phyloP scores from a whole-genome alignment of 352 stramenopile genomes.

The Pythium biforme region DNA sequence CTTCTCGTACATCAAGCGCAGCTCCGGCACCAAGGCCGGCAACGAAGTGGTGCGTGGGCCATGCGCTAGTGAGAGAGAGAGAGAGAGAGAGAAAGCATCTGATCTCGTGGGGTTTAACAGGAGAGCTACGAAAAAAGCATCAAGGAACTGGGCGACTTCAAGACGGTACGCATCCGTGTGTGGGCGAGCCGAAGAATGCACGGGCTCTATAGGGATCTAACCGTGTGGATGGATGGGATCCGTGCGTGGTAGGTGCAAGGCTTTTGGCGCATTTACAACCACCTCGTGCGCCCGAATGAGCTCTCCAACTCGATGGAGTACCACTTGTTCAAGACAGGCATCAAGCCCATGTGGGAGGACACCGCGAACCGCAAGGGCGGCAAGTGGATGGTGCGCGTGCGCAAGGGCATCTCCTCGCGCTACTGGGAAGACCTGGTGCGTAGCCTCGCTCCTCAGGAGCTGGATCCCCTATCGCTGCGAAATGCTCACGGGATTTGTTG shows the following conservation, averaged over 20 bases:
- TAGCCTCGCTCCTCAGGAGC: not conserved
- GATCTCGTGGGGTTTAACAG: conserved; percentile 19
- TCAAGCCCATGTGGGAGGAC: conserved; percentile 95
- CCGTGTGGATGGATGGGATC: no score
- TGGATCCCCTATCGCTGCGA: no score
- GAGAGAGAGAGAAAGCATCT: not conserved
- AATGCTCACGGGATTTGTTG: no score
- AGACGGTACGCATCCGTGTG: conserved; percentile 64
- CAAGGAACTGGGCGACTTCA: conserved; percentile 91
- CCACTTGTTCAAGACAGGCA: conserved; percentile 92
- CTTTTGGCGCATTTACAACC: conserved; percentile 94
- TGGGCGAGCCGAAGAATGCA: not conserved
- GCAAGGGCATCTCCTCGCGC: conserved; percentile 88
- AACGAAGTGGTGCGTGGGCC: conserved; percentile 38
- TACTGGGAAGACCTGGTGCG: conserved; percentile 92
- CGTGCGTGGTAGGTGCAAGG: conserved; percentile 90
- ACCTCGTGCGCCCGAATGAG: conserved; percentile 90
- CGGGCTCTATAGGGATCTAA: no score
- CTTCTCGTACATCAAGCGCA: conserved; percentile 91
- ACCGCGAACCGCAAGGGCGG: conserved; percentile 87
- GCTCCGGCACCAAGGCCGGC: conserved; percentile 69
- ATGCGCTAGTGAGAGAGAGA: no score
- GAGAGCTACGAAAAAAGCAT: conserved; percentile 95
- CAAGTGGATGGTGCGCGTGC: conserved; percentile 93
- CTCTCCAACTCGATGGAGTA: conserved; percentile 91